These are phyloP conservation scores for Beauveria brongniartii DNA, from an alignment of 2,329 filamentous ascomycete species.

Conservation along the genomic window DNA sequence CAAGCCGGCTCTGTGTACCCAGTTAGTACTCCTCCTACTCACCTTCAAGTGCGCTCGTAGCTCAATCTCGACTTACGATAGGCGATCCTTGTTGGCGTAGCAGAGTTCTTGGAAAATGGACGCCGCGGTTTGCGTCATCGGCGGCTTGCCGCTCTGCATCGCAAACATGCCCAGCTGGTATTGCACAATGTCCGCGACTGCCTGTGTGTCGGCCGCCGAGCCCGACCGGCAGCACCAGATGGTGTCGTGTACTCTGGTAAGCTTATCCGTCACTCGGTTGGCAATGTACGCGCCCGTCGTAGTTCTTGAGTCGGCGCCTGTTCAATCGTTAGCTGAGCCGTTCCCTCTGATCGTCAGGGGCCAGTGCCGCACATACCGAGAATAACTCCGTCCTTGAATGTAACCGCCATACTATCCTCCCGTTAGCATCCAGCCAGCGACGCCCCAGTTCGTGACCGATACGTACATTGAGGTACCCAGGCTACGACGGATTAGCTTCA, in stretches of 20 bases:
- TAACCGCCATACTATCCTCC: slow-evolving; percentile 80
- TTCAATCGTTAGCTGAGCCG: slow-evolving; percentile 12
- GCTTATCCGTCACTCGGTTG: slow-evolving; percentile 98
- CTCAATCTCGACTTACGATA: slow-evolving; percentile 56
- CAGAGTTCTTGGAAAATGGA: slow-evolving; percentile 97
- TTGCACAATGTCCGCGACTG: slow-evolving; percentile 94
- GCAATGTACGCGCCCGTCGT: slow-evolving; percentile 98
- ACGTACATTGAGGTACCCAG: slow-evolving; percentile 93
- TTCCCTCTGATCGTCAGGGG: not conserved
- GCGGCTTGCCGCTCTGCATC: slow-evolving; percentile 79
- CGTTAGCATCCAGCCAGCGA: slow-evolving; percentile 20
- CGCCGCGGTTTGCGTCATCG: slow-evolving; percentile 90
- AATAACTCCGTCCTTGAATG: slow-evolving; percentile 97
- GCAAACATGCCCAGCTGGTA: slow-evolving; percentile 93
- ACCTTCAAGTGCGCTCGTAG: not conserved
- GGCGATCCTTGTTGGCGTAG: slow-evolving; percentile 91
- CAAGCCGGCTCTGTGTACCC: slow-evolving; percentile 65
- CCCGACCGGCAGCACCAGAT: slow-evolving; percentile 99
- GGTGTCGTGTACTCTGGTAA: slow-evolving; percentile 95
- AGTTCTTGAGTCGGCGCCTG: slow-evolving; percentile 89
- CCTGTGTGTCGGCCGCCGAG: slow-evolving; percentile 95
- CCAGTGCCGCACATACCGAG: slow-evolving; percentile 48
- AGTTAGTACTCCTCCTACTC: slow-evolving; percentile 13
- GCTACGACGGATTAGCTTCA: slow-evolving; percentile 42
- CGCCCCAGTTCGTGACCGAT: slow-evolving; percentile 11